Percentiles rank a stretch among this genome's conserved stretches.
Conservation (phyloP, 139 green algal species). For the Raphidocelis subcapitata region DNA sequence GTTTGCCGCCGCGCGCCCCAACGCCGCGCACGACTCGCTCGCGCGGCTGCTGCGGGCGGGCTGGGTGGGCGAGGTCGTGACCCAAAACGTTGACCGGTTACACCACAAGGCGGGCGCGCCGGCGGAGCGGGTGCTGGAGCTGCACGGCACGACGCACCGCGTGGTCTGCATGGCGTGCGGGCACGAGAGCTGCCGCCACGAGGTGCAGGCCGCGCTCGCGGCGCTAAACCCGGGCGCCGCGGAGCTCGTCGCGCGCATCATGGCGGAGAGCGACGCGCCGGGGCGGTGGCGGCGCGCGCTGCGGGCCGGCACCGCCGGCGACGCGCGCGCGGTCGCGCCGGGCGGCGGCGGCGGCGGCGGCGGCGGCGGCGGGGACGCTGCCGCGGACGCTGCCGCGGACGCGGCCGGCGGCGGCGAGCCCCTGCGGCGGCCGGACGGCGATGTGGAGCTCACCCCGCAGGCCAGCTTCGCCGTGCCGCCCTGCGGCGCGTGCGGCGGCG, state of each 20-base stretch:
- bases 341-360: constrained; percentile 12
- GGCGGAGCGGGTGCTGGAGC: constrained; percentile 69
- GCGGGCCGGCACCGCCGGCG: constrained; percentile 15
- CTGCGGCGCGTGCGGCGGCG: constrained; percentile 66
- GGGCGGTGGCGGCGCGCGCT: constrained; percentile 15
- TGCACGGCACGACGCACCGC: constrained; percentile 92
- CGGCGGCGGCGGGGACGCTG: not conserved
- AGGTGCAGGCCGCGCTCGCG: constrained; percentile 61
- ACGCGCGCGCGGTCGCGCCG: constrained; percentile 7
- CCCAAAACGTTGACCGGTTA: constrained; percentile 97
- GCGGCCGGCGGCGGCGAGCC: not conserved
- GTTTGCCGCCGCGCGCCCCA: constrained; percentile 68
- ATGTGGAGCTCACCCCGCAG: constrained; percentile 82
- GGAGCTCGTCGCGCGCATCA: constrained; percentile 22
- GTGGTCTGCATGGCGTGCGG: constrained; percentile 74
- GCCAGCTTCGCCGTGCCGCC: constrained; percentile 64
- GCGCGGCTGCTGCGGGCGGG: constrained; percentile 54
- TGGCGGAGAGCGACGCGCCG: constrained; percentile 1
- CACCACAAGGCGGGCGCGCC: constrained; percentile 66
- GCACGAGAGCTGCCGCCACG: constrained; percentile 35
- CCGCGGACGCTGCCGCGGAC: not conserved
- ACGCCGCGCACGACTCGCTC: constrained; percentile 47
- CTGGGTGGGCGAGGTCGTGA: constrained; percentile 77
- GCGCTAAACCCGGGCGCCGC: constrained; percentile 62
- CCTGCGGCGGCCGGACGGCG: constrained; percentile 70